Evolutionary conservation across 495 filamentous ascomycete genomes (phyloP), one percentile per base, ranked within the genome.

Genomic region (Cercophora newfieldiana): DNA sequence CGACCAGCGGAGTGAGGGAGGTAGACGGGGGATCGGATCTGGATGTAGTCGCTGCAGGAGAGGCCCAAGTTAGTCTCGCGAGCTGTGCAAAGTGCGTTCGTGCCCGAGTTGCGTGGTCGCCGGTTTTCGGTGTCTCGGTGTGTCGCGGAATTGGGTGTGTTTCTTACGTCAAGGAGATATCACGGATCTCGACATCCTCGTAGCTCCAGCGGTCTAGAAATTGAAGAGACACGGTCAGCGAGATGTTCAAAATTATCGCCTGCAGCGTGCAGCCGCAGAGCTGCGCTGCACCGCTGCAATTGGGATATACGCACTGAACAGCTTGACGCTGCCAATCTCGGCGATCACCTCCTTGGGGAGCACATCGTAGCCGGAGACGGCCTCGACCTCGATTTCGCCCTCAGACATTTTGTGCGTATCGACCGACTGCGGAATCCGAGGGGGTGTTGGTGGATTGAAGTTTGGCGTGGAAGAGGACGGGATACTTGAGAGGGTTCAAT

Each of bases 111-210:
- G 30, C 37, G 37, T 26, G 25, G 47, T 60, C 8, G 19, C 22
- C 57, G 57, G 19, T 25, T 48, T 22, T 61, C 55, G 63, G 30
- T 30, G 37, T 53, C 51, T 29, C 29, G 29, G 26, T 60, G 37
- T 14, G 10, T 37, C 49, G n/a, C 25, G 65, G 56, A 59, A 66
- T 7, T 30, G 62, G 51, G 65, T 68, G 31, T 62, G 51, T 61
- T 65, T 77, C 94, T 88, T 93, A 99, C 95, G 95, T 97, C 85
- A 99, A 87, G 68, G 96, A 98, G 83, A 99, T 98, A 78, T 99
- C 95, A 74, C 95, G 87, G 79, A 98, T 95, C 86, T 99, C 95
- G 74, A 99, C 96, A 88, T 98, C 94, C 80, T 97, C 96, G 83
- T 98, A 99, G 82, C 88, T 93, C 86, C 82, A 83, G 69, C 69